These are phyloP conservation scores for Russula sp. DNA, from an alignment of 768 basidiomycete genomes.

Conservation along the genomic window DNA sequence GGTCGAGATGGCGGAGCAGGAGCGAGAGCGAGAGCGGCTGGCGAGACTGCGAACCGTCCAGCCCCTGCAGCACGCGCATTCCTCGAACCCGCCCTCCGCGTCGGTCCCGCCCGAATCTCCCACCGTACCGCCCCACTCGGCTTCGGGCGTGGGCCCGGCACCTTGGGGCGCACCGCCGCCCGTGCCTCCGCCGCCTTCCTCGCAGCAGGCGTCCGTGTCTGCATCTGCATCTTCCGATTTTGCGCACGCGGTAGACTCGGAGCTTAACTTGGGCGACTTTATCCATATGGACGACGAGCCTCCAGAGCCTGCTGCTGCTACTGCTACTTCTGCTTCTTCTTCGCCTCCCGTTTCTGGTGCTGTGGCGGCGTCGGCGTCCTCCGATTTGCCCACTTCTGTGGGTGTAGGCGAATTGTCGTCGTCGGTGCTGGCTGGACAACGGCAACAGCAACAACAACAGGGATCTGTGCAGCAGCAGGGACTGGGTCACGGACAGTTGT, in stretches of 20 bases:
- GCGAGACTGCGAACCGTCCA: constrained; percentile 43
- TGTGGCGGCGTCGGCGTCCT: neutral
- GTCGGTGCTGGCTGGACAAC: neutral
- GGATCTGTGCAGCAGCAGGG: neutral
- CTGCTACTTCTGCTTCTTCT: neutral
- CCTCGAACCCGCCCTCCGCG: constrained; percentile 26
- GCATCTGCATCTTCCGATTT: constrained; percentile 30
- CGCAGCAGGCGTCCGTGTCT: too few species aligned
- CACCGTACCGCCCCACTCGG: constrained; percentile 31
- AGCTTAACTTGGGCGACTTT: constrained; percentile 22
- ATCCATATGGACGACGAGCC: constrained; percentile 23
- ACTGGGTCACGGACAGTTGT: neutral
- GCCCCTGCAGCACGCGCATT: constrained; percentile 28
- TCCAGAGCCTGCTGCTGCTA: constrained; percentile 15
- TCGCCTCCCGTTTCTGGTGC: constrained; percentile 2
- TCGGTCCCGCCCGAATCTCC: constrained; percentile 75
- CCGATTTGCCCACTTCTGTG: constrained; percentile 1
- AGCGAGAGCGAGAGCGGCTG: constrained; percentile 61
- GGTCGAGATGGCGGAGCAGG: constrained; percentile 52
- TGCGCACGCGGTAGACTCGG: constrained; percentile 12
- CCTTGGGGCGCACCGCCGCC: constrained; percentile 60
- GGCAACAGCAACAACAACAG: too few species aligned
- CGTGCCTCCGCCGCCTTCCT: constrained; percentile 21
- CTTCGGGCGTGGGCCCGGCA: constrained; percentile 7
- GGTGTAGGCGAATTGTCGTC: constrained; percentile 18